These are phyloP conservation scores for Macrotyloma uniflorum DNA, from an alignment of 306 rosid species.

Conservation along the genomic window DNA sequence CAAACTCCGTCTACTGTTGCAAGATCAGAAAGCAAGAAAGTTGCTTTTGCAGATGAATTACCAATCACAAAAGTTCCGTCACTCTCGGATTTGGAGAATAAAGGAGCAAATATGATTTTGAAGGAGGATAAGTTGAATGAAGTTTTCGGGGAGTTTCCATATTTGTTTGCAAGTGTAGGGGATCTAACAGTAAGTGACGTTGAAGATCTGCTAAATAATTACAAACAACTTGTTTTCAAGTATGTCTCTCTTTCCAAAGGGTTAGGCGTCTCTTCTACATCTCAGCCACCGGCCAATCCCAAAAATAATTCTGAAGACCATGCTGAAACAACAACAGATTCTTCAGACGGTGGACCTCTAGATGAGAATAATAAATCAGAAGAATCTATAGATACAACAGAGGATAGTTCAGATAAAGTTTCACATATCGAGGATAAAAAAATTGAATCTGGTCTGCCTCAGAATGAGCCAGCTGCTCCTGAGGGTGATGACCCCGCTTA, in stretches of 20 bases:
- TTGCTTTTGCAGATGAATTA: conserved; percentile 47
- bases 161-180: conserved; percentile 72
- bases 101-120: conserved; percentile 75
- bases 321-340: conserved; percentile 46
- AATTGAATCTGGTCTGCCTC: conserved; percentile 51
- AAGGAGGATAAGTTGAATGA: conserved; percentile 73
- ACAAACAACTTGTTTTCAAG: conserved; percentile 85
- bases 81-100: conserved; percentile 88
- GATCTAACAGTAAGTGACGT: conserved; percentile 80
- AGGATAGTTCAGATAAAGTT: conserved; percentile 46
- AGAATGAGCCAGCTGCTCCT: conserved; percentile 52
- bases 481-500: conserved; percentile 44
- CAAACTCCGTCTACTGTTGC: conserved; percentile 49
- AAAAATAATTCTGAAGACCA: conserved; percentile 47
- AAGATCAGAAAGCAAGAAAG: conserved; percentile 53
- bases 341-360: conserved; percentile 44
- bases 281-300: conserved; percentile 46
- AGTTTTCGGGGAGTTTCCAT: conserved; percentile 74
- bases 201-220: conserved; percentile 78
- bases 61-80: conserved; percentile 64
- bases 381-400: conserved; percentile 35
- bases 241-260: conserved; percentile 86
- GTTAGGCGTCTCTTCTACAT: conserved; percentile 55
- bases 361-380: conserved; percentile 48
- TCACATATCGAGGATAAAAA: conserved; percentile 51